phyloP scores from a whole-genome alignment of 2,329 filamentous ascomycete species.

The Calonectria ilicicola region DNA sequence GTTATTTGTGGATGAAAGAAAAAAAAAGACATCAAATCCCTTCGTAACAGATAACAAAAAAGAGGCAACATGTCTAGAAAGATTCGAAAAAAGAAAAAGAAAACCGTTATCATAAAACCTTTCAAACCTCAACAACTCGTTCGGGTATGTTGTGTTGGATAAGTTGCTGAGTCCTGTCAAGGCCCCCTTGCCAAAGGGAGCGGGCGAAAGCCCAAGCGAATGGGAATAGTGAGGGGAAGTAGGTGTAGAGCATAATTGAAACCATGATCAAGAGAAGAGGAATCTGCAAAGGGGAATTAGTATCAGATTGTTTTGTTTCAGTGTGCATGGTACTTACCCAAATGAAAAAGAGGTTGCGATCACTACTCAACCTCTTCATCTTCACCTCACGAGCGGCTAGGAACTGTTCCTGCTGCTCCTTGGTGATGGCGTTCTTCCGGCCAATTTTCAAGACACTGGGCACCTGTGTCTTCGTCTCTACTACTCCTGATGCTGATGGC shows the following conservation, averaged over 20 bases:
- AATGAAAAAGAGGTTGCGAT: conserved; percentile 76
- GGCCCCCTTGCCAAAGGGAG: conserved; percentile 46
- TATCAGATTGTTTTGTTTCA: background rate
- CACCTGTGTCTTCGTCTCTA: conserved; percentile 55
- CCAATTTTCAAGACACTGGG: conserved; percentile 67
- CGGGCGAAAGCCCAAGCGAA: conserved; percentile 49
- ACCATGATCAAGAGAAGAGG: conserved; percentile 62
- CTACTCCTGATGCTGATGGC: conserved; percentile 47
- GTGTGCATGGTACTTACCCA: conserved; percentile 63
- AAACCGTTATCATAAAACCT: conserved; percentile 28
- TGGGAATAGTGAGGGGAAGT: conserved; percentile 61
- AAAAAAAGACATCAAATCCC: conserved; percentile 11
- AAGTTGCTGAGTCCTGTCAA: conserved; percentile 42
- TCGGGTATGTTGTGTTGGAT: conserved; percentile 41
- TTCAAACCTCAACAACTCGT: conserved; percentile 43
- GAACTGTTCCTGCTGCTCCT: conserved; percentile 74
- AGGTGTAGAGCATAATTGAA: conserved; percentile 62
- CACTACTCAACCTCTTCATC: conserved; percentile 72
- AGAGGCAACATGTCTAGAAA: conserved; percentile 31
- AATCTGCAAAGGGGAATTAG: conserved; percentile 54
- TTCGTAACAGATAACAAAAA: conserved; percentile 21
- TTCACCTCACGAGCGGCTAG: conserved; percentile 71
- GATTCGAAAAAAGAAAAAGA: conserved; percentile 26
- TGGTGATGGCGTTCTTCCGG: conserved; percentile 72
- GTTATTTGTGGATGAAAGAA: background rate